A percentile compares a stretch with the other conserved stretches of the same genome.
Evolutionary conservation across 768 basidiomycete genomes (phyloP).

Genomic region (Leccinellum rugosiceps): DNA sequence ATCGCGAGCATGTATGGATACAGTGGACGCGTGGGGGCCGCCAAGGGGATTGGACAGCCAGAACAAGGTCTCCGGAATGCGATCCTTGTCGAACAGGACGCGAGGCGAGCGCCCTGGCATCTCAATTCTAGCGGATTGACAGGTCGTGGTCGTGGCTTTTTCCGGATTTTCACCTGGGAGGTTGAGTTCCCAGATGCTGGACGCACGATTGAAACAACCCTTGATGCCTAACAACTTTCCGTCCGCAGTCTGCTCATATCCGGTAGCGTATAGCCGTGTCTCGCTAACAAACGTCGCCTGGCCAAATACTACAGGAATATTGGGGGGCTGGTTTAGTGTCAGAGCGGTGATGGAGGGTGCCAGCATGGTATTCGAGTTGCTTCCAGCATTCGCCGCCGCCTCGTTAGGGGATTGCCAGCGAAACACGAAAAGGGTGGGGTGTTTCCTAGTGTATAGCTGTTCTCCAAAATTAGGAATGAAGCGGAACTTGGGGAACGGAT

Average conservation of each 20-base stretch:
- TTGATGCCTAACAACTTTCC: conserved; percentile 57
- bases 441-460: conserved; percentile 48
- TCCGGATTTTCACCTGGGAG: conserved; percentile 2
- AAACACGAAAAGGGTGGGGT: conserved; percentile 54
- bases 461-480: conserved; percentile 66
- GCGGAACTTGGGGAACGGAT: conserved; percentile 41
- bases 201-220: conserved; percentile 56
- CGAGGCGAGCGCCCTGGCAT: conserved; percentile 48
- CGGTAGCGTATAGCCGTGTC: conserved; percentile 51
- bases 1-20: conserved; percentile 42
- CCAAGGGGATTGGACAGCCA: conserved; percentile 57
- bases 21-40: conserved; percentile 58
- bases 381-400: too few species aligned
- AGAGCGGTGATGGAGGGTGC: conserved; percentile 17
- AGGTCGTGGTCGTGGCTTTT: conserved; percentile 12
- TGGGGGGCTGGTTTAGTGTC: conserved; percentile 6
- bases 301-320: conserved; percentile 41
- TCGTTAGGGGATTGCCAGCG: conserved; percentile 39
- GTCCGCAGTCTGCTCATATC: conserved; percentile 57
- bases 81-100: conserved; percentile 28
- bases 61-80: conserved; percentile 33
- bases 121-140: conserved; percentile 36
- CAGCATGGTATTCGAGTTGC: too few species aligned
- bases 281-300: conserved; percentile 52
- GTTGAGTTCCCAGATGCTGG: conserved; percentile 50